Evolutionary conservation across 139 green algal species (phyloP).

Genomic region (Zygnema circumcarinatum): DNA sequence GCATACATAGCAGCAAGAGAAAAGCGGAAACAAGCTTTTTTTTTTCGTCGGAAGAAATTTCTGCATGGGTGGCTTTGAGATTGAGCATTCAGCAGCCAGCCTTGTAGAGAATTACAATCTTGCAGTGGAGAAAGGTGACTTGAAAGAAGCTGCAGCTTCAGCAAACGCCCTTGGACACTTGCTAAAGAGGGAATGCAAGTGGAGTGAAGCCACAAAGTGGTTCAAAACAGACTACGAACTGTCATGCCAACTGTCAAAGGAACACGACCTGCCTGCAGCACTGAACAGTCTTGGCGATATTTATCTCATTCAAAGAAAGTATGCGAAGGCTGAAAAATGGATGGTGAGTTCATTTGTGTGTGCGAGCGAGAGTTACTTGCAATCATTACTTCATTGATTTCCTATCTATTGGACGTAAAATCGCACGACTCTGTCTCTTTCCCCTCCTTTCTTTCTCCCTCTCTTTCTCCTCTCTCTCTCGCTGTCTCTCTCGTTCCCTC

Average conservation of each 20-base stretch:
- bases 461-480: too few species aligned
- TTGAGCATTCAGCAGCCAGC: background rate
- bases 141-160: background rate
- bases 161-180: background rate
- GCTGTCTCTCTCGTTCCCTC: too few species aligned
- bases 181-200: background rate
- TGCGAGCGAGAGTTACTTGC: too few species aligned
- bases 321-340: background rate
- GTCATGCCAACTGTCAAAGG: background rate
- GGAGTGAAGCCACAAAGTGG: background rate
- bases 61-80: background rate
- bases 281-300: background rate
- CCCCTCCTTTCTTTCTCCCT: too few species aligned
- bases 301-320: background rate
- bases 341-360: slow-evolving; percentile 4
- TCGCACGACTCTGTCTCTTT: too few species aligned
- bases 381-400: too few species aligned
- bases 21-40: too few species aligned
- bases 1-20: too few species aligned
- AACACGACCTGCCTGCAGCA: background rate
- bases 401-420: too few species aligned
- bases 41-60: too few species aligned
- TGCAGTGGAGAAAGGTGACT: background rate
- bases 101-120: background rate
- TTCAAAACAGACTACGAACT: background rate